Base-by-base conservation (phyloP, 441 rosid species). In the Aleurites moluccanus region DNA sequence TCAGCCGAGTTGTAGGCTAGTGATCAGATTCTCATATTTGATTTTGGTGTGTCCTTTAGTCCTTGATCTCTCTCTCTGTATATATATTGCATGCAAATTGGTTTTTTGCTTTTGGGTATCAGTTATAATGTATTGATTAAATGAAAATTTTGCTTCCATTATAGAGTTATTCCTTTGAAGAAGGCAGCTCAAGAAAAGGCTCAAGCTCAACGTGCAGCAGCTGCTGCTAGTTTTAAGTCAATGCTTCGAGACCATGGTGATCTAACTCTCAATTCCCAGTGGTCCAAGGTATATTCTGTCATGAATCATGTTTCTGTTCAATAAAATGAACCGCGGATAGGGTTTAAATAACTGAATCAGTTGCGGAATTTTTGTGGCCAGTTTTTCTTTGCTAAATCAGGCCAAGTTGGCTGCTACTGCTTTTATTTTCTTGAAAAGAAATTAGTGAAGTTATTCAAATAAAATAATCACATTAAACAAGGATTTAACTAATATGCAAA, bases 171-270 rank as follows among this genome's bases (percentile, higher is more conserved):
- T 73, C 84, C 88, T 72, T 80, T 96, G 78, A 96, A 87, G 85
- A 92, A 80, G 85, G 89, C 89, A 68, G 92, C 90, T 75, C 88
- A 89, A 77, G 92, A 90, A 78, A 96, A 89, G 82, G 91, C 87
- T 74, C 92, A 80, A 80, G 98, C 91, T 79, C 76, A 84, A 66
- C 97, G 92, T 64, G 86, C 88, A 45, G 92, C 91, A 23, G 86
- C 88, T 45, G 84, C 93, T 71, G 84, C 89, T 65, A 81, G 90
- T 83, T 94, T 94, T 83, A 96, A 92, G 83, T 86, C 91, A 79
- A 83, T 96, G 97, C 94, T 96, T 78, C 86, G 45, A 44, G 98
- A 96, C 52, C 87, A 73, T 69, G 92, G 86, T 78, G 94, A 89
- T 81, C 75, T 96, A 71, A 86, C 85, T 70, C 75, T 85, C 59